Base-by-base conservation (phyloP, 2,329 filamentous ascomycete species). In the Nothomitra cinnamomea region DNA sequence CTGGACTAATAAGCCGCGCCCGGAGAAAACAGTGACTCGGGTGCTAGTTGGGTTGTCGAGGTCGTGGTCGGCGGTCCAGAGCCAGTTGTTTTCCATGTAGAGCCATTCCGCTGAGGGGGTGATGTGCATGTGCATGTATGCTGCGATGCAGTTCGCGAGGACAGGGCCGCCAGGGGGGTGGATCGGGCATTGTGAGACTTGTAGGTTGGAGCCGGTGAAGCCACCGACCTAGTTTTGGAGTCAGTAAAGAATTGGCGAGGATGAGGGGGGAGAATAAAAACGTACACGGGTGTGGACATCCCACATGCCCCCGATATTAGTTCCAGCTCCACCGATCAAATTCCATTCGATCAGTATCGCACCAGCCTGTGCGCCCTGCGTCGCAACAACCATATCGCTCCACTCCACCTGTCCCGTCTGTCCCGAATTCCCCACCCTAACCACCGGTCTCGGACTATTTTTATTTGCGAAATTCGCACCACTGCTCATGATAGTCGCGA, bases 301-400 rank as follows among this genome's bases (percentile, higher is more conserved):
- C 76, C 76, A 79, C 64, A 83, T 73, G 13, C 77, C 79, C 2
- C 66, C 66, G 13, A 43, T 43, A 8, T 45, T 41, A 22, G 62
- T 65, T 40, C 59, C 57, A 2, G 69, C 69, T 1, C 73, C 72
- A 36, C 69, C 70, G 45, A 2, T 15, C 15, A 88, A 69, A 63
- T 89, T 89, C 72, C 81, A 88, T 62, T 89, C 74, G 55, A 88
- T 78, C 5, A 88, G 68, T 6, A 82, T 72, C 1, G 84, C 85
- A 3, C 85, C 85, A 1, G 79, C 72, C 6, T 80, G 73, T 24
- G 80, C 67, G 1, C 84, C 85, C 54, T 78, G 73, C 0, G 82
- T 86, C 53, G 79, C 79, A 13, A 89, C 71, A 50, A 89, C 75
- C 60, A 85, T 78, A 62, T 89, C 85, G 3, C 76, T 79, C 71